These are phyloP conservation scores for Solanum etuberosum DNA, from an alignment of 257 asterid species.

Conservation along the genomic window DNA sequence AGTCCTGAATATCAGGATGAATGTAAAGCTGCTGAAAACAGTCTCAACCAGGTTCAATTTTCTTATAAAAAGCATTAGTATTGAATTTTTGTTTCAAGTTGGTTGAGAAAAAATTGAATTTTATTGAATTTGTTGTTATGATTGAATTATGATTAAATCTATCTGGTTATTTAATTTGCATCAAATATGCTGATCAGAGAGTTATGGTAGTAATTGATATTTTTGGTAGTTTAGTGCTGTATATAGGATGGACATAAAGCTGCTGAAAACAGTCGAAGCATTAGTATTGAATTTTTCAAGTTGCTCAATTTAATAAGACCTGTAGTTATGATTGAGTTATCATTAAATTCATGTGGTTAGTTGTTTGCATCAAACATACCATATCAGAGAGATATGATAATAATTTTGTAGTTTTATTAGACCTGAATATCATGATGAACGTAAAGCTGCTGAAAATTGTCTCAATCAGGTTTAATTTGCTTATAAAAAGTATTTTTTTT, in stretches of 20 bases:
- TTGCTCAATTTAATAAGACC: background rate
- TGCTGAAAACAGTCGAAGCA: slow-evolving; percentile 46
- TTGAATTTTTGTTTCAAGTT: background rate
- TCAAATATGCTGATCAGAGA: background rate
- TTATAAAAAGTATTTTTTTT: too few relatives aligned
- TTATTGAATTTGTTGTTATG: background rate
- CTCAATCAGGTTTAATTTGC: background rate
- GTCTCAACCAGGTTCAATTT: slow-evolving; percentile 58
- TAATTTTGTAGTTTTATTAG: background rate
- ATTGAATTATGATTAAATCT: background rate
- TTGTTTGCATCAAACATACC: background rate
- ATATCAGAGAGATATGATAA: background rate
- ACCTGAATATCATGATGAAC: background rate
- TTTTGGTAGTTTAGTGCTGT: background rate
- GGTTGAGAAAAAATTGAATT: background rate
- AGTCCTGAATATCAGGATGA: slow-evolving; percentile 17
- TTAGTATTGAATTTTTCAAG: background rate
- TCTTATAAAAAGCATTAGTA: background rate
- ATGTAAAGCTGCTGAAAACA: slow-evolving; percentile 71
- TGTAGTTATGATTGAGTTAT: background rate
- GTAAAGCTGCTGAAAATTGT: background rate
- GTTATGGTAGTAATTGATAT: background rate
- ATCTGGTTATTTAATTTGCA: background rate
- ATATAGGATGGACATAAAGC: slow-evolving; percentile 50
- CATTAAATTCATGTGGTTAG: background rate